Conservation (phyloP, 176 grass and related monocot species). For the Avena eriantha region DNA sequence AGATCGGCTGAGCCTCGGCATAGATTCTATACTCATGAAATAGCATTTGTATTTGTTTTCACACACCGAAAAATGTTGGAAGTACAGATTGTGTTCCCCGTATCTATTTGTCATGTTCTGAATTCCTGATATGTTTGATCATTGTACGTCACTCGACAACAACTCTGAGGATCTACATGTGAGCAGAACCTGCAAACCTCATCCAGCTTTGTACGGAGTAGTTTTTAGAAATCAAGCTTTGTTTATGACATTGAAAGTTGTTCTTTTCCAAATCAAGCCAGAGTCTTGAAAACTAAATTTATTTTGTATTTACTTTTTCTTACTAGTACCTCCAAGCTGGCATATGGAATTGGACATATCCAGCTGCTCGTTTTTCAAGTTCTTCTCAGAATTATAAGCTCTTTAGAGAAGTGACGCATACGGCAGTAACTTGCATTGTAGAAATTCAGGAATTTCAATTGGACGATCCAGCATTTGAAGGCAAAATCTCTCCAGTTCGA, state of each 20-base stretch:
- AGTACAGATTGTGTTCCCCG: constrained; percentile 36
- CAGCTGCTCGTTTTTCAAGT: background rate
- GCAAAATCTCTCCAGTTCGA: background rate
- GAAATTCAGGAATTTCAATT: background rate
- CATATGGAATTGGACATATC: background rate
- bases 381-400: background rate
- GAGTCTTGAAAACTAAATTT: background rate
- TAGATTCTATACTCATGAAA: constrained; percentile 50
- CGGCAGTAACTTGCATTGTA: background rate
- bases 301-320: background rate
- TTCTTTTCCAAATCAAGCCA: background rate
- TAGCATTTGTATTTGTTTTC: constrained; percentile 45
- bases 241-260: background rate
- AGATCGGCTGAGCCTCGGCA: background rate
- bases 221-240: background rate
- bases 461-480: background rate
- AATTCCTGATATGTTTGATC: constrained; percentile 25
- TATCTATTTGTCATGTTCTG: background rate
- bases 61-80: constrained; percentile 18
- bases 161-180: background rate
- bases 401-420: background rate
- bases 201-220: background rate
- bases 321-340: background rate
- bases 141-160: constrained; percentile 10
- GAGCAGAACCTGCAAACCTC: background rate